phyloP scores from a whole-genome alignment of 352 stramenopile genomes.

The Globisporangium iwayamae region DNA sequence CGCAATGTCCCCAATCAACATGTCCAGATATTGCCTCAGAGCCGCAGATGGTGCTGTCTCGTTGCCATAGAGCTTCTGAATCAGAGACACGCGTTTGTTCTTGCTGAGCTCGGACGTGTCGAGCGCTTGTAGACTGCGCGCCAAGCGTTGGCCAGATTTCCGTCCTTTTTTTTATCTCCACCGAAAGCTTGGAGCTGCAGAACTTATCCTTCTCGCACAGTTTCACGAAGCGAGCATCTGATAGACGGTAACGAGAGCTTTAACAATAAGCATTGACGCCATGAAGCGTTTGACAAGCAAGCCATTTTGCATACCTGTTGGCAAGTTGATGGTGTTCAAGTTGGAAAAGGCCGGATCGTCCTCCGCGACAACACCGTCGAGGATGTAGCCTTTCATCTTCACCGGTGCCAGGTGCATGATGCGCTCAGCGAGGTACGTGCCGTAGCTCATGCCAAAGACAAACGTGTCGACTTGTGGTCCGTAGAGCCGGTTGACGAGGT shows the following conservation, averaged over 20 bases:
- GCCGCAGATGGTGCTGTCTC: neutral
- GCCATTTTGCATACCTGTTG: neutral
- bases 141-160: conserved; percentile 7
- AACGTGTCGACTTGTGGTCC: conserved; percentile 17
- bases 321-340: conserved; percentile 5
- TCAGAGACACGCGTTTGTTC: conserved; percentile 1
- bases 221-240: conserved; percentile 4
- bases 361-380: conserved; percentile 24
- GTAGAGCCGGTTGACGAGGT: conserved; percentile 17
- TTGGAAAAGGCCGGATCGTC: conserved; percentile 10
- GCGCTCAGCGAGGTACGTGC: conserved; percentile 24
- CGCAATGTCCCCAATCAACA: neutral
- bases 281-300: no score
- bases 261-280: neutral
- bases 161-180: conserved; percentile 9
- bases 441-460: conserved; percentile 34
- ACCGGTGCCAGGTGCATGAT: conserved; percentile 30
- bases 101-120: neutral
- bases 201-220: conserved; percentile 11
- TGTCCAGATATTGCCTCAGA: neutral
- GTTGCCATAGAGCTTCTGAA: neutral
- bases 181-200: conserved; percentile 11
- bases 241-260: neutral
- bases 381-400: conserved; percentile 27
- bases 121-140: neutral